A percentile compares a stretch with the other conserved stretches of the same genome.
Evolutionary conservation across 2,329 filamentous ascomycete species (phyloP).

Genomic region (Penicillium fuscoglaucum): DNA sequence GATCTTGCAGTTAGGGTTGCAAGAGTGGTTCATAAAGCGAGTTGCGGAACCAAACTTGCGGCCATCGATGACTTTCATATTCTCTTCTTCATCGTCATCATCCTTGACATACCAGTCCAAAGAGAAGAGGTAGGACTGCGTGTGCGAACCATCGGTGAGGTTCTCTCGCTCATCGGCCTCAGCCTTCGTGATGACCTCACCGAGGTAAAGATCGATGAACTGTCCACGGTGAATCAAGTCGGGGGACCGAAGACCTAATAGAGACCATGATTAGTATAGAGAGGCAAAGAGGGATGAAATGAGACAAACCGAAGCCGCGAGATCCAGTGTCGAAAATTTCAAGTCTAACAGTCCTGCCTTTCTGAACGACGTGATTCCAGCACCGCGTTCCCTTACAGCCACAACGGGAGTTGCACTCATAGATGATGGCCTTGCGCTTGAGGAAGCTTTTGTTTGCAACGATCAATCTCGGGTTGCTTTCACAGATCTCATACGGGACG

Average conservation of each 20-base stretch:
- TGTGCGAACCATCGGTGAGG: conserved; percentile 19
- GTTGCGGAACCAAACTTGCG: conserved; percentile 44
- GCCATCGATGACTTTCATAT: conserved; percentile 46
- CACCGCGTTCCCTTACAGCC: conserved; percentile 35
- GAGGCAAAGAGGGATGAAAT: not conserved
- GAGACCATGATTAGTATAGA: conserved; percentile 6
- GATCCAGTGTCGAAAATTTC: conserved; percentile 46
- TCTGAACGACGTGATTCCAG: conserved; percentile 46
- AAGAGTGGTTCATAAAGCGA: conserved; percentile 52
- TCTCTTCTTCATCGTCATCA: conserved; percentile 24
- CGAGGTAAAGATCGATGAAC: conserved; percentile 49
- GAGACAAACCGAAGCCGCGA: conserved; percentile 43
- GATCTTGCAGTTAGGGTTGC: conserved; percentile 49
- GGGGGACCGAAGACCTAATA: conserved; percentile 42
- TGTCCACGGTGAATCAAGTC: conserved; percentile 43
- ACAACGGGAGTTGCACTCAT: conserved; percentile 45
- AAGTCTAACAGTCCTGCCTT: conserved; percentile 40
- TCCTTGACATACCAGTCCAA: conserved; percentile 40
- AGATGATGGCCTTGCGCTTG: conserved; percentile 38
- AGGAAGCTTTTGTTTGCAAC: conserved; percentile 37
- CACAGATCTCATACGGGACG: conserved; percentile 31
- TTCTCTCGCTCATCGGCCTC: conserved; percentile 43
- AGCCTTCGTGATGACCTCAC: conserved; percentile 44
- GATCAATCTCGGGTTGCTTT: conserved; percentile 10
- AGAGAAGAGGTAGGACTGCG: conserved; percentile 45